Percentiles rank a stretch among this genome's conserved stretches.
Evolutionary conservation across 2,329 filamentous ascomycete species (phyloP).

Genomic region (Cordyceps cateniannulata): DNA sequence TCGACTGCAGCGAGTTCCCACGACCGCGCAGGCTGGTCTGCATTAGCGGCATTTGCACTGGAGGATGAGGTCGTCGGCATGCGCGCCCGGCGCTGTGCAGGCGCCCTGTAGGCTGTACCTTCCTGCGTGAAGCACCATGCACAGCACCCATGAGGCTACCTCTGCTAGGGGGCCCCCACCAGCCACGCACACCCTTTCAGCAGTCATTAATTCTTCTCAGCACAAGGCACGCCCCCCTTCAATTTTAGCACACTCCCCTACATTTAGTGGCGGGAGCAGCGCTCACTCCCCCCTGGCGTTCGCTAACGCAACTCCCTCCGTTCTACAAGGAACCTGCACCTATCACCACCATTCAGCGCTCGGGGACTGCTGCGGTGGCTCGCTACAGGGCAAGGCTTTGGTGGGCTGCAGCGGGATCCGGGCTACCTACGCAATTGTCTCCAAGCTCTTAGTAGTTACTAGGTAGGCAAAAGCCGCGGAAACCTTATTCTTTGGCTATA

Average conservation of each 20-base stretch:
- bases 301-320: background rate
- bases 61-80: too few species aligned
- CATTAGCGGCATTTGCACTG: too few species aligned
- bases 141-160: too few species aligned
- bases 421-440: constrained; percentile 11
- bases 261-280: background rate
- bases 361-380: background rate
- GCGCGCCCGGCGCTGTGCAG: too few species aligned
- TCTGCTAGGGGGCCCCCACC: too few species aligned
- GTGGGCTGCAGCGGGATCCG: background rate
- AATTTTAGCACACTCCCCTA: background rate
- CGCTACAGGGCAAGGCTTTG: background rate
- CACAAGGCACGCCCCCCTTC: too few species aligned
- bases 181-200: too few species aligned
- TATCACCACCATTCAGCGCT: background rate
- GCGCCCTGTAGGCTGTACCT: too few species aligned
- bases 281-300: background rate
- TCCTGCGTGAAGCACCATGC: too few species aligned
- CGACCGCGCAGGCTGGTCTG: background rate
- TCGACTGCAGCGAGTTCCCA: background rate
- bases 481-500: background rate
- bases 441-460: too few species aligned
- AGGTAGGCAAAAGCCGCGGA: background rate
- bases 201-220: too few species aligned
- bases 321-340: background rate